A percentile compares a stretch with the other conserved stretches of the same genome.
phyloP scores from a whole-genome alignment of 2,329 filamentous ascomycete genomes.

The Microascus cirrosus region DNA sequence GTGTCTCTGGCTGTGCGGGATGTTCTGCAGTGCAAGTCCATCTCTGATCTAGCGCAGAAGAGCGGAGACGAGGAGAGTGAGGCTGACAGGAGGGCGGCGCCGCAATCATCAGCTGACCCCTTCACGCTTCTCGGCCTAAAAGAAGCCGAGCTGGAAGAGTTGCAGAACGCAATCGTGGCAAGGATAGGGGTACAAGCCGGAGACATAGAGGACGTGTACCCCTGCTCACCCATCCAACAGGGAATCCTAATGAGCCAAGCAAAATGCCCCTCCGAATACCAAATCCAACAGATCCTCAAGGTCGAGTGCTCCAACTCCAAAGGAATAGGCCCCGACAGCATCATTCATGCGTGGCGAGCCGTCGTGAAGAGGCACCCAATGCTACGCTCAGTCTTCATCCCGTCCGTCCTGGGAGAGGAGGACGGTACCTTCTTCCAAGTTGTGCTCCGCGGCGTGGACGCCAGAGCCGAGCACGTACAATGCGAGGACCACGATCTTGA shows the following conservation, averaged over 20 bases:
- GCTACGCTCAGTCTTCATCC: not conserved
- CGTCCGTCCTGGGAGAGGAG: not conserved
- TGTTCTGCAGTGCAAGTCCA: conserved; percentile 17
- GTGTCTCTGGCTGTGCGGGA: conserved; percentile 19
- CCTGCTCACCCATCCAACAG: conserved; percentile 24
- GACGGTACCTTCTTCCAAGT: not conserved
- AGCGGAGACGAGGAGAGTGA: conserved; percentile 7
- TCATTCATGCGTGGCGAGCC: not conserved
- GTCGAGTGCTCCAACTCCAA: not conserved
- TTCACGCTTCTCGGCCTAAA: not conserved
- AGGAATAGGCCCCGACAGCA: not conserved
- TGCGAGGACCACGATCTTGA: not conserved
- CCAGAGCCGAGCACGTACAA: not conserved
- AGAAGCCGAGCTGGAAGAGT: not conserved
- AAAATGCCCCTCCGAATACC: not conserved
- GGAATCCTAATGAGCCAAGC: conserved; percentile 23
- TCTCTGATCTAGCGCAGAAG: conserved; percentile 15
- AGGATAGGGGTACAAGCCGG: conserved; percentile 8
- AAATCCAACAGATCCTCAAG: not conserved
- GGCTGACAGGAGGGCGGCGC: not conserved
- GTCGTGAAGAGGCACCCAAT: not conserved
- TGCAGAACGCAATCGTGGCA: not conserved
- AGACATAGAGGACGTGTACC: conserved; percentile 22
- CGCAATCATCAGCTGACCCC: no score
- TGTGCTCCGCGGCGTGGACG: not conserved